phyloP scores from a whole-genome alignment of 169 alveolate species.

The Plasmodium ovale region DNA sequence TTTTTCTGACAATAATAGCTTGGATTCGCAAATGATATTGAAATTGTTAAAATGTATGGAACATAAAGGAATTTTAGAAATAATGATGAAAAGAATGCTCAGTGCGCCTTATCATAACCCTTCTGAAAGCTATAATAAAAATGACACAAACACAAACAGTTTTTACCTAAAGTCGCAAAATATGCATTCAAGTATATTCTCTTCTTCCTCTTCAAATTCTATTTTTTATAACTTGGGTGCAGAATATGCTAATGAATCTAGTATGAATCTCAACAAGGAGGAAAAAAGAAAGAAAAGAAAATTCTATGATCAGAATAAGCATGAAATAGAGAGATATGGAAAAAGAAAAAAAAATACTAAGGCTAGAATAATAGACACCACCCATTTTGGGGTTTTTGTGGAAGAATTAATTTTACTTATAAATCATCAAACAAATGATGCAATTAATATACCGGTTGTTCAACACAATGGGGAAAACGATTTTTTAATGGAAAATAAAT shows the following conservation, averaged over 20 bases:
- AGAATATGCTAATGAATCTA: slow-evolving; percentile 29
- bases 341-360: slow-evolving; percentile 69
- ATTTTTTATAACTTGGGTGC: slow-evolving; percentile 15
- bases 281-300: slow-evolving; percentile 72
- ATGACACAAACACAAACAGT: neutral
- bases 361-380: slow-evolving; percentile 55
- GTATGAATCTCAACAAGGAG: neutral
- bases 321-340: slow-evolving; percentile 69
- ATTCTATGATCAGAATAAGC: slow-evolving; percentile 55
- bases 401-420: slow-evolving; percentile 67
- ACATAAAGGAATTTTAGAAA: slow-evolving; percentile 74
- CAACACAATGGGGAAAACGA: slow-evolving; percentile 26
- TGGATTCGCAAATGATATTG: slow-evolving; percentile 66
- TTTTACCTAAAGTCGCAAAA: slow-evolving; percentile 2
- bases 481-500: slow-evolving; percentile 42
- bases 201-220: slow-evolving; percentile 59
- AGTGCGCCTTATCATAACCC: slow-evolving; percentile 39
- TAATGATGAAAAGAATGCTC: slow-evolving; percentile 75
- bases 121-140: slow-evolving; percentile 2
- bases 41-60: slow-evolving; percentile 53
- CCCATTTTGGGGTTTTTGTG: slow-evolving; percentile 75
- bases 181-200: slow-evolving; percentile 16
- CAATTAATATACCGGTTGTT: slow-evolving; percentile 54
- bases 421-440: slow-evolving; percentile 51
- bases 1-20: slow-evolving; percentile 61